Conservation (phyloP, 2,329 filamentous ascomycete species). For the Penicillium sp. region DNA sequence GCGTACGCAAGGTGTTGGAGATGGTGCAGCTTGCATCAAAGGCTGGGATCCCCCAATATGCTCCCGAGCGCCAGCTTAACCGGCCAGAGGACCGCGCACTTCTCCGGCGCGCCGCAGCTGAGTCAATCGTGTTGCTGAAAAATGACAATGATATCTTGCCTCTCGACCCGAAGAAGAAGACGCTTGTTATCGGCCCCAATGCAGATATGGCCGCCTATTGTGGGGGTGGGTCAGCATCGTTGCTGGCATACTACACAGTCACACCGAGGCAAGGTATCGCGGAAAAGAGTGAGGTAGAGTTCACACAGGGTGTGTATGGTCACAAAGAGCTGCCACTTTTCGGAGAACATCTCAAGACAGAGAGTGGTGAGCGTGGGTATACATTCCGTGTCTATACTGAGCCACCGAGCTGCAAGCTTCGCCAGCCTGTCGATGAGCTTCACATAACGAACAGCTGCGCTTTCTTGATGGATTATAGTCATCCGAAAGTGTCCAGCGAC, state of each 20-base stretch:
- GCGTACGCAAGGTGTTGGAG: conserved; percentile 56
- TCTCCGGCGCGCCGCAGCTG: conserved; percentile 63
- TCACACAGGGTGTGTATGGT: neutral
- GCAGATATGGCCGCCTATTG: conserved; percentile 49
- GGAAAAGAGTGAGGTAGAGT: neutral
- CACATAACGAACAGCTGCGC: neutral
- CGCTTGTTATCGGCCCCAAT: conserved; percentile 56
- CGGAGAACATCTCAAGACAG: neutral
- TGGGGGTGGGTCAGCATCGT: conserved; percentile 64
- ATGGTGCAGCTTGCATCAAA: conserved; percentile 58
- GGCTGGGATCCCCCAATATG: conserved; percentile 55
- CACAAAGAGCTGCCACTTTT: neutral
- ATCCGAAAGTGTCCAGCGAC: neutral
- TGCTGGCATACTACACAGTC: conserved; percentile 43
- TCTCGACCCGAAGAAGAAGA: conserved; percentile 43
- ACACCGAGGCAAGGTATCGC: conserved; percentile 41
- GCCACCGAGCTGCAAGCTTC: neutral
- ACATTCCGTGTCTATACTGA: neutral
- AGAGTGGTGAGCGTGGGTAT: neutral
- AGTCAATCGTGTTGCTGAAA: conserved; percentile 72
- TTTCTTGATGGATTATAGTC: neutral
- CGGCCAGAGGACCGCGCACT: conserved; percentile 62
- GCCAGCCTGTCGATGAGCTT: neutral
- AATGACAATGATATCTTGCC: conserved; percentile 67
- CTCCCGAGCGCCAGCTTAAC: conserved; percentile 54